Conservation (phyloP, 257 asterid species). For the Plantago elongata region DNA sequence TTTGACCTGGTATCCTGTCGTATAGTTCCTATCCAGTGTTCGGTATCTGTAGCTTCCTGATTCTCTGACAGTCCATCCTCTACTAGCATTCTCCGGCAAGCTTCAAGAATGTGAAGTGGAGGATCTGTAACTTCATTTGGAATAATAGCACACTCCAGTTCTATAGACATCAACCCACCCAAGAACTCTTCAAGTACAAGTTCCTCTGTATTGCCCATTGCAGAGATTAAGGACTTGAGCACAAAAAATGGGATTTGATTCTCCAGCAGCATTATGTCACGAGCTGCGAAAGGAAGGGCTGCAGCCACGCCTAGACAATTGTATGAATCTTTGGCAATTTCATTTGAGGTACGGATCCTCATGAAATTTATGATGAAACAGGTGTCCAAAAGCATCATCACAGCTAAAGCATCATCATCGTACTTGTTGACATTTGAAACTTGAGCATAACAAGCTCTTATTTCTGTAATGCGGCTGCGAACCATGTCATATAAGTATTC, state of each 20-base stretch:
- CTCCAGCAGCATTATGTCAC: constrained; percentile 1
- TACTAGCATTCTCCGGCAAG: not conserved
- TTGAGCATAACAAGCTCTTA: not conserved
- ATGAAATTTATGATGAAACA: constrained; percentile 1
- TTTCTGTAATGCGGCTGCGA: not conserved
- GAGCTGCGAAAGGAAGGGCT: not conserved
- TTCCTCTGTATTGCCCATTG: not conserved
- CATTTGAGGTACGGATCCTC: not conserved
- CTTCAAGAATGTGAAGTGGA: constrained; percentile 7
- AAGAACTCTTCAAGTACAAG: not conserved
- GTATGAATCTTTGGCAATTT: not conserved
- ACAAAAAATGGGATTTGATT: constrained; percentile 13
- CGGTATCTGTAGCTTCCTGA: not conserved
- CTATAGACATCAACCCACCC: not conserved
- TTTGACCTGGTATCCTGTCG: not conserved
- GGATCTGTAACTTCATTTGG: constrained; percentile 4
- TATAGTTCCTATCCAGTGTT: not conserved
- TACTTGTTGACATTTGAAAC: not conserved
- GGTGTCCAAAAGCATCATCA: not conserved
- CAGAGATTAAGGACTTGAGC: not conserved
- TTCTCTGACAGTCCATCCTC: not conserved
- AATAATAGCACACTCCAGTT: not conserved
- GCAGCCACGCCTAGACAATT: not conserved
- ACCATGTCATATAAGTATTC: not conserved
- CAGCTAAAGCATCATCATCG: not conserved